Evolutionary conservation across 208 protist species (phyloP).

Genomic region (Trypanosoma congolense): DNA sequence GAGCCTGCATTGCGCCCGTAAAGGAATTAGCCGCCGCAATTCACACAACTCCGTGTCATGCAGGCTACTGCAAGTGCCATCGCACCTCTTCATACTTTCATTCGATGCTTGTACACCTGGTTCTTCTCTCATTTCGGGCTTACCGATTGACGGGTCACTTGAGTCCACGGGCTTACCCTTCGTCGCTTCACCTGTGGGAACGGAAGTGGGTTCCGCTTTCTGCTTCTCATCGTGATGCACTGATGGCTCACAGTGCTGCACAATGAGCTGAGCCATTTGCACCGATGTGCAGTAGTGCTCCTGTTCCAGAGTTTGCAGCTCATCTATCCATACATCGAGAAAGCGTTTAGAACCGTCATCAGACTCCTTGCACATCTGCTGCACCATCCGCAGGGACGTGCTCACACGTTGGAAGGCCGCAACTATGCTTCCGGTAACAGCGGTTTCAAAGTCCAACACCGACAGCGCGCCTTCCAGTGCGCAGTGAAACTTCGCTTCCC

Average conservation of each 20-base stretch:
- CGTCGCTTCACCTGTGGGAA: neutral
- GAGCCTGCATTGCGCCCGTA: slow-evolving; percentile 11
- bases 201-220: neutral
- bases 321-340: slow-evolving; percentile 50
- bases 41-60: slow-evolving; percentile 46
- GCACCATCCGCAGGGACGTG: slow-evolving; percentile 42
- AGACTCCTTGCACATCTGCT: slow-evolving; percentile 14
- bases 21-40: slow-evolving; percentile 25
- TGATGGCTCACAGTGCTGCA: slow-evolving; percentile 20
- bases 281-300: slow-evolving; percentile 54
- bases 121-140: no score
- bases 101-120: no score
- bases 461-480: slow-evolving; percentile 42
- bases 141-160: no score
- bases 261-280: slow-evolving; percentile 24
- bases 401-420: slow-evolving; percentile 55
- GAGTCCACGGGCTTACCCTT: neutral
- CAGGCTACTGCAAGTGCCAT: slow-evolving; percentile 22
- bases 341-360: slow-evolving; percentile 4
- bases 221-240: neutral
- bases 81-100: neutral
- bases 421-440: slow-evolving; percentile 37
- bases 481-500: slow-evolving; percentile 43
- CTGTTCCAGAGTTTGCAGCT: slow-evolving; percentile 43
- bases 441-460: slow-evolving; percentile 30